Evolutionary conservation across 129 eudicot species (phyloP), one percentile per base, ranked within the genome.

Genomic region (Lonicera japonica): DNA sequence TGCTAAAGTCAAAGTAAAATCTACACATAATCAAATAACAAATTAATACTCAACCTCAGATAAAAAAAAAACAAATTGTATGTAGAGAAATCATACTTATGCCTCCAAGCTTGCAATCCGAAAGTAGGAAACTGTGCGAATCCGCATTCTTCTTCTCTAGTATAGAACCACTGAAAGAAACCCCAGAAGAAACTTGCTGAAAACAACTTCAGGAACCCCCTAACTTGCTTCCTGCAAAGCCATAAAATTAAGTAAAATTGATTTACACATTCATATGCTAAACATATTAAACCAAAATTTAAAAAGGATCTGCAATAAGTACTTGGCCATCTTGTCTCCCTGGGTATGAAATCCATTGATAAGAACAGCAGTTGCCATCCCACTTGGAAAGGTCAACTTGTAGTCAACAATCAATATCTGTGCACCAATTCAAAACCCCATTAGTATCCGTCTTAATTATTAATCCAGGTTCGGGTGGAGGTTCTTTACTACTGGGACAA

Each of bases 321-420:
- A 86, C 97, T 68, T 86, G 23, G 91, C 90, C 74, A 66, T 71
- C 25, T 83, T 76, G 52, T 86, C 95, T 40, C 84, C 88, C 58
- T 68, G 82, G 60, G 78, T 54, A 61, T 89, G 97, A 66, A 89
- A 86, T 64, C 97, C 97, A 45, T 89, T 86, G 21, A 89, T 89
- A 14, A 89, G 95, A 65, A 89, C 95, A 11, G 91, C 97, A 21
- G 97, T 89, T 39, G 97, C 97, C 97, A 89, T 89, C 58, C 97
- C 97, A 69, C 84, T 89, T 66, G 92, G 92, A 76, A 83, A 84
- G 22, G 81, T 62, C 77, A 88, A 58, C 60, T 88, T 88, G 70
- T 84, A 88, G 69, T 88, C 96, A 7, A 87, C 78, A 56, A 89
- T 89, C 73, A 89, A 66, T 61, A 89, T 81, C 95, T 89, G 86